Evolutionary conservation across 176 grass and related monocot genomes (phyloP).

Genomic region (Guadua angustifolia): DNA sequence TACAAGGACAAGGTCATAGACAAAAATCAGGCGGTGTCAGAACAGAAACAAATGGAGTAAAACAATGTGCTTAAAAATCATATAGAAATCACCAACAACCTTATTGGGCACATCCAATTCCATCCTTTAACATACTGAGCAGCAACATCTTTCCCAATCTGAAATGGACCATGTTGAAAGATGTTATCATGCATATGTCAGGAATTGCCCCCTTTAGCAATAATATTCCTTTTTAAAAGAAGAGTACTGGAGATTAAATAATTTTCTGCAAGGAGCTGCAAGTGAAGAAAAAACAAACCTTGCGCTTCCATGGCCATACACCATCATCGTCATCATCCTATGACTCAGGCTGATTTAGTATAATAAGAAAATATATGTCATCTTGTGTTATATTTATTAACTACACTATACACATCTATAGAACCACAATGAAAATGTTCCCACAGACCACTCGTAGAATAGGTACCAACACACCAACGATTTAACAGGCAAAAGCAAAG

Average conservation of each 20-base stretch:
- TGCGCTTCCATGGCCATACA: too few species aligned
- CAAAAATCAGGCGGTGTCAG: slow-evolving; percentile 2
- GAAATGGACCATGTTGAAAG: slow-evolving; percentile 41
- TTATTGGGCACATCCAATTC: slow-evolving; percentile 99
- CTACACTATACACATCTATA: not conserved
- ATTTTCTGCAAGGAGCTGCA: too few species aligned
- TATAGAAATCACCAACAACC: slow-evolving; percentile 46
- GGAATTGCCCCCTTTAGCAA: slow-evolving; percentile 15
- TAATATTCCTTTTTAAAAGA: slow-evolving; percentile 32
- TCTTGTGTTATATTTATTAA: not conserved
- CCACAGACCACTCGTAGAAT: too few species aligned
- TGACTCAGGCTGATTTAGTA: slow-evolving; percentile 70
- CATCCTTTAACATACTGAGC: slow-evolving; percentile 99
- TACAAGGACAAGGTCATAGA: not conserved
- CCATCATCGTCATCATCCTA: slow-evolving; percentile 99
- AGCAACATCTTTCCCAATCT: slow-evolving; percentile 98
- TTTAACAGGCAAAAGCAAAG: too few species aligned
- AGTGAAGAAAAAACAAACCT: too few species aligned
- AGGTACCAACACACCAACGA: too few species aligned
- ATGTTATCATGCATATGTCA: slow-evolving; percentile 8
- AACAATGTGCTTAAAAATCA: slow-evolving; percentile 19
- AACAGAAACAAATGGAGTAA: slow-evolving; percentile 5
- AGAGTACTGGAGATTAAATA: slow-evolving; percentile 6
- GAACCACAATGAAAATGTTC: not conserved
- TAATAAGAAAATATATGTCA: slow-evolving; percentile 19